Evolutionary conservation across 1,284 basidiomycete genomes (phyloP).

Genomic region (Clitocybe nebularis): DNA sequence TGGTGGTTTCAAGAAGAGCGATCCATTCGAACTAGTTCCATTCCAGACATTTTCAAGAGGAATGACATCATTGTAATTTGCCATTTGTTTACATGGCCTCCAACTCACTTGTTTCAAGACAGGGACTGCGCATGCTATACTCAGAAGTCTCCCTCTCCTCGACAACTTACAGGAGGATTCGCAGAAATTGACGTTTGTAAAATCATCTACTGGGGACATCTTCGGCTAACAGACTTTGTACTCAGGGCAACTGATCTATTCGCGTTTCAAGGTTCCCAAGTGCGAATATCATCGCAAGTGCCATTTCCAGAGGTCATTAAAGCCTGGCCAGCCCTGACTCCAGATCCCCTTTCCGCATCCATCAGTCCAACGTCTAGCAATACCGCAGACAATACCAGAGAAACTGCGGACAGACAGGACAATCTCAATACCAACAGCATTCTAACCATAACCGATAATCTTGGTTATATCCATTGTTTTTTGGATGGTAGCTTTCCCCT

Average conservation of each 20-base stretch:
- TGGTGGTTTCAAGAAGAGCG: conserved; percentile 70
- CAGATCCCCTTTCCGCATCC: conserved; percentile 54
- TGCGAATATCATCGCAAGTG: conserved; percentile 38
- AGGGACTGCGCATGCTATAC: conserved; percentile 68
- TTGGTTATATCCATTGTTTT: conserved; percentile 57
- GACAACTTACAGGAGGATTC: conserved; percentile 63
- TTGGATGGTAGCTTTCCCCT: conserved; percentile 81
- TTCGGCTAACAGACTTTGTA: conserved; percentile 11
- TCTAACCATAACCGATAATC: conserved; percentile 53
- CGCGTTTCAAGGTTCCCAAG: conserved; percentile 67
- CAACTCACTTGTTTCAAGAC: conserved; percentile 41
- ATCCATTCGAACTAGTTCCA: conserved; percentile 33
- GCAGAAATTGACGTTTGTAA: conserved; percentile 55
- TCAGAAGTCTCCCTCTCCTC: conserved; percentile 64
- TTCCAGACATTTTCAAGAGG: conserved; percentile 75
- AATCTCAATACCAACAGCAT: conserved; percentile 60
- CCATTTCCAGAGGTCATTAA: conserved; percentile 53
- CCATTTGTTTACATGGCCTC: conserved; percentile 2
- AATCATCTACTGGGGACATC: conserved; percentile 1
- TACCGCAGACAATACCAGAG: conserved; percentile 28
- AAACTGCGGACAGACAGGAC: conserved; percentile 43
- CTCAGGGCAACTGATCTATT: conserved; percentile 70
- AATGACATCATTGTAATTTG: conserved; percentile 56
- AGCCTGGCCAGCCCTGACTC: conserved; percentile 63
- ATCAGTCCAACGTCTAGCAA: conserved; percentile 39